Percentiles rank a stretch among this genome's conserved stretches.
phyloP scores from a whole-genome alignment of 495 filamentous ascomycete species.

The Parathielavia appendiculata region DNA sequence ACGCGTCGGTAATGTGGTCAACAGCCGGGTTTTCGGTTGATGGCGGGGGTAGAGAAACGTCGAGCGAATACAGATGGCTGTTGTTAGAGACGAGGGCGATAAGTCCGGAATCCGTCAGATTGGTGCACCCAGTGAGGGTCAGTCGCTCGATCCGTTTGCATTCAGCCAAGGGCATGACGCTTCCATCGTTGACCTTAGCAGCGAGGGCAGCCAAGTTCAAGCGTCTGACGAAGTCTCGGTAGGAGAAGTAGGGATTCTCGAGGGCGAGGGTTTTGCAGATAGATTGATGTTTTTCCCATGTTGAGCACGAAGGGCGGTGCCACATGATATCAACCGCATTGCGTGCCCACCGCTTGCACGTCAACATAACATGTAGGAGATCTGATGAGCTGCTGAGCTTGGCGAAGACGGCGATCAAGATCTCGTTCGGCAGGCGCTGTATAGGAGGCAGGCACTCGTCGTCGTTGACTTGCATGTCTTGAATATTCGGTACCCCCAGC shows the following conservation, averaged over 20 bases:
- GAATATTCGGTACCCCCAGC: constrained; percentile 68
- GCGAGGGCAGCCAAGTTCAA: constrained; percentile 81
- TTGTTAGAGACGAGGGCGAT: constrained; percentile 75
- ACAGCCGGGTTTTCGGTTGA: not conserved
- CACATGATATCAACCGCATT: constrained; percentile 91
- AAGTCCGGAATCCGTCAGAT: constrained; percentile 77
- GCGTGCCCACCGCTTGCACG: constrained; percentile 85
- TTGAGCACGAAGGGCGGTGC: constrained; percentile 87
- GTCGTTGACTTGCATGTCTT: constrained; percentile 60
- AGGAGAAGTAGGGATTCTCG: constrained; percentile 69
- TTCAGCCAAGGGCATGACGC: constrained; percentile 68
- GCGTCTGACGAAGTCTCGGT: constrained; percentile 80
- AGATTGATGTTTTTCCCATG: constrained; percentile 68
- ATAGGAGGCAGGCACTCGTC: constrained; percentile 67
- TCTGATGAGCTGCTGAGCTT: constrained; percentile 71
- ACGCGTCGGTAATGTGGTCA: constrained; percentile 71
- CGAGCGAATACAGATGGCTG: constrained; percentile 77
- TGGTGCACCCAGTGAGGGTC: constrained; percentile 85
- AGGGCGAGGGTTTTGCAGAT: constrained; percentile 72
- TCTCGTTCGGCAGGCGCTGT: constrained; percentile 81
- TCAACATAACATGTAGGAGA: constrained; percentile 82
- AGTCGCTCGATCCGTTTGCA: constrained; percentile 92
- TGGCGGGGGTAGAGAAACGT: constrained; percentile 66
- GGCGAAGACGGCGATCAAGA: constrained; percentile 86
- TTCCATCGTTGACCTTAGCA: constrained; percentile 79